Evolutionary conservation across 2,329 filamentous ascomycete genomes (phyloP).

Genomic region (Aureobasidium sp.): DNA sequence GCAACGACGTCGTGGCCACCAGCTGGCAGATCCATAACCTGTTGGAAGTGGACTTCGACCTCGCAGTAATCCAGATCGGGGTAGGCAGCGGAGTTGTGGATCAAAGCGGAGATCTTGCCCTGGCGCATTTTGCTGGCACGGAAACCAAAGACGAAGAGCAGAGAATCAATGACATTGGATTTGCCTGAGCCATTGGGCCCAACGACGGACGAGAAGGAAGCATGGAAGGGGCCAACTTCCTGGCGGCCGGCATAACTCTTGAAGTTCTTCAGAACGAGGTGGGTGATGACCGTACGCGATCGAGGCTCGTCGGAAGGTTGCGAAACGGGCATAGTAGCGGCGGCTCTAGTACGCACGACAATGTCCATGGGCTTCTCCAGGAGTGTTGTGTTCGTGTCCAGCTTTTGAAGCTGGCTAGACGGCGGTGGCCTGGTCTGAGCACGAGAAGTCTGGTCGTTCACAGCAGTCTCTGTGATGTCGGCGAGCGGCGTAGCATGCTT

Average conservation of each 20-base stretch:
- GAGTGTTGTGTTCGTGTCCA: conserved; percentile 67
- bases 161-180: conserved; percentile 95
- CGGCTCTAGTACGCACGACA: conserved; percentile 72
- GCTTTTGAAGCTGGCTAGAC: conserved; percentile 49
- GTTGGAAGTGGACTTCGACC: conserved; percentile 92
- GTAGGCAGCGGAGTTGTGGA: conserved; percentile 87
- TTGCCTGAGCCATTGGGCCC: conserved; percentile 97
- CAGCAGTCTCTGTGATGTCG: conserved; percentile 60
- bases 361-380: conserved; percentile 92
- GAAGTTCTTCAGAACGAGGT: conserved; percentile 90
- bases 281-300: conserved; percentile 82
- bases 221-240: conserved; percentile 91
- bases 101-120: conserved; percentile 93
- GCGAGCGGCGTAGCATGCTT: conserved; percentile 52
- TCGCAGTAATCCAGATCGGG: conserved; percentile 86
- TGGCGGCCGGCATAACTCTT: conserved; percentile 97
- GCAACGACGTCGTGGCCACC: conserved; percentile 70
- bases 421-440: conserved; percentile 27
- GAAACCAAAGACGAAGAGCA: conserved; percentile 98
- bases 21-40: conserved; percentile 78
- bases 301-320: conserved; percentile 71
- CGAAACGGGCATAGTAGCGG: conserved; percentile 49
- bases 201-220: conserved; percentile 95
- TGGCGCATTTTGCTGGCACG: conserved; percentile 98
- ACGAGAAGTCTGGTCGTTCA: conserved; percentile 48